Base-by-base conservation (phyloP, 2,329 filamentous ascomycete genomes). In the Cladosporium sp. region DNA sequence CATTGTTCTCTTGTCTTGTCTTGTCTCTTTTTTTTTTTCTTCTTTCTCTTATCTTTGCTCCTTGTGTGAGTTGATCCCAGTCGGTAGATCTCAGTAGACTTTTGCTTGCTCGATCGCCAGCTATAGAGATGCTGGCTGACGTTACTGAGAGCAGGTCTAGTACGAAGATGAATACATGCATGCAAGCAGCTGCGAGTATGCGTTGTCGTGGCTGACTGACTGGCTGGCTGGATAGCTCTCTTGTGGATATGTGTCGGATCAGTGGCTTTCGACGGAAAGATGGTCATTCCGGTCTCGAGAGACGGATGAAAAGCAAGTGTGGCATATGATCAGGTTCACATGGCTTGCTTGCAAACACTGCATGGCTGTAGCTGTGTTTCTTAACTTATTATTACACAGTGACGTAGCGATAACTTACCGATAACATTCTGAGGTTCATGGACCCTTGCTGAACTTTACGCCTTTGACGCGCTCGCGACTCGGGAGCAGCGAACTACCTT, bases 391-490 rank as follows among this genome's bases (percentile, higher is more conserved):
- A 1, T 26, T 26, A 3, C 23, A 26, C 23, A 26, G 23, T 26
- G 23, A 26, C 23, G 23, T 26, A 26, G 23, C 23, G 3, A 3
- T 26, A 35, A 35, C 8, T 11, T 11, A 35, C 40, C 40, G 40
- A 46, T 46, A 46, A 46, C 8, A 46, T 46, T 46, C 21, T 46
- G 12, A 44, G 40, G 35, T 40, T 40, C 16, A 18, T 50, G 26
- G 26, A 55, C 52, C 52, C 52, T 55, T 29, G 52, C 31, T 55
- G 52, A 55, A 55, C 52, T 55, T 55, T 55, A 33, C 21, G 52
- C 16, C 28, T 53, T 53, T 53, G 50, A 53, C 28, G 52, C 52
- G 52, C 52, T 29, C 52, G 52, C 52, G 52, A 7, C 50, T 53
- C 31, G 50, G 49, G n/a, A 53, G 12, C 16, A 55, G 33, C 40